phyloP scores from a whole-genome alignment of 1,284 basidiomycete genomes.

The Abortiporus biennis region DNA sequence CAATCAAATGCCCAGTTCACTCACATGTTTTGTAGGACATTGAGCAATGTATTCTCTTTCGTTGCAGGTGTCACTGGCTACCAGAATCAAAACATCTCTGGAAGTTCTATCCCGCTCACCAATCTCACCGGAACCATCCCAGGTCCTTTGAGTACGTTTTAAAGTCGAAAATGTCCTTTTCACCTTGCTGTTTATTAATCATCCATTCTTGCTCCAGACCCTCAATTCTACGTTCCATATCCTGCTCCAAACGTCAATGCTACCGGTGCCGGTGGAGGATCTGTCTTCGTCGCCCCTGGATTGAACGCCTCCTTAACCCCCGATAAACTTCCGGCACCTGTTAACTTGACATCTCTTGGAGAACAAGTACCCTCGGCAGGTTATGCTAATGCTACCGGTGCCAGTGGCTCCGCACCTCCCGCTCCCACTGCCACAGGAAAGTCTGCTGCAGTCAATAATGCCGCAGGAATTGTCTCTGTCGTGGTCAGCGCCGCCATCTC shows the following conservation, averaged over 20 bases:
- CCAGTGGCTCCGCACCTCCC: background rate
- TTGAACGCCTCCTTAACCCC: conserved; percentile 30
- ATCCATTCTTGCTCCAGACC: conserved; percentile 15
- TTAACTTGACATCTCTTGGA: conserved; percentile 32
- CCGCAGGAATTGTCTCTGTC: no score
- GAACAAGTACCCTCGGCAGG: conserved; percentile 10
- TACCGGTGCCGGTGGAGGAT: conserved; percentile 32
- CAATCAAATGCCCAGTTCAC: background rate
- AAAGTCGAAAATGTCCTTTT: background rate
- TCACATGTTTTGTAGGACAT: conserved; percentile 15
- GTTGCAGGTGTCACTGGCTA: conserved; percentile 36
- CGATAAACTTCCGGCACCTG: conserved; percentile 28
- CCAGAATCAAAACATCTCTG: conserved; percentile 28
- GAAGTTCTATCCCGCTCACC: conserved; percentile 22
- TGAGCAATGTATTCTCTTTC: conserved; percentile 42
- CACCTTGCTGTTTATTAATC: background rate
- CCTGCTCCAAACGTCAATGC: conserved; percentile 32
- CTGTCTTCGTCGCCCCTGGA: conserved; percentile 30
- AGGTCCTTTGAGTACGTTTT: conserved; percentile 21
- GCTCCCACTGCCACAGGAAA: background rate
- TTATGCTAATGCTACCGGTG: background rate
- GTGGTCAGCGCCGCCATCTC: no score
- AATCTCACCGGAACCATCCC: conserved; percentile 16
- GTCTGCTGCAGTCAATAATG: background rate
- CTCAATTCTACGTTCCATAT: conserved; percentile 33